Conservation (phyloP, 768 basidiomycete species). For the Lyophyllum decastes region DNA sequence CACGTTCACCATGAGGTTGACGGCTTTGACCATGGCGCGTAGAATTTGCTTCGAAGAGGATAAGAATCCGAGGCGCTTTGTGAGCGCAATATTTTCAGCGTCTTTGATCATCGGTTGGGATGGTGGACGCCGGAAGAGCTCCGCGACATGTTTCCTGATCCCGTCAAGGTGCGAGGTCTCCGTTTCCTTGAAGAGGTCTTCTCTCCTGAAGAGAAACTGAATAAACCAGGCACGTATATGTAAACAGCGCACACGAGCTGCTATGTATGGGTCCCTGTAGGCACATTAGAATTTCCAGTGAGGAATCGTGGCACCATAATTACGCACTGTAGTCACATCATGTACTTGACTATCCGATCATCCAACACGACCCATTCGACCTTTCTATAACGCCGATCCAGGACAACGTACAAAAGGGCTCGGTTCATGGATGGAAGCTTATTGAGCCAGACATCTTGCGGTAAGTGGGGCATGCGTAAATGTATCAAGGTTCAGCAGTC, state of each 20-base stretch:
- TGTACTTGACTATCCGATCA: slow-evolving; percentile 21
- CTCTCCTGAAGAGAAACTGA: slow-evolving; percentile 30
- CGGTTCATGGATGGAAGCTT: slow-evolving; percentile 31
- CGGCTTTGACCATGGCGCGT: slow-evolving; percentile 30
- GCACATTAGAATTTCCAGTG: too few species aligned
- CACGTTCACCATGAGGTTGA: slow-evolving; percentile 34
- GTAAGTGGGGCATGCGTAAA: slow-evolving; percentile 25
- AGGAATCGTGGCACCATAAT: too few species aligned
- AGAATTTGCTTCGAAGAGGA: slow-evolving; percentile 24
- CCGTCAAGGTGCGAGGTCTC: neutral
- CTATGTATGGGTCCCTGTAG: slow-evolving; percentile 33
- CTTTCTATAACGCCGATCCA: slow-evolving; percentile 30
- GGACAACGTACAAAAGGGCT: slow-evolving; percentile 29
- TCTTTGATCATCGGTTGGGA: too few species aligned
- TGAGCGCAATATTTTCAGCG: too few species aligned
- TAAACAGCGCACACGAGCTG: slow-evolving; percentile 31
- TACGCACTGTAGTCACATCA: slow-evolving; percentile 33
- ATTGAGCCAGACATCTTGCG: slow-evolving; percentile 35
- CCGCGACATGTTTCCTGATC: too few species aligned
- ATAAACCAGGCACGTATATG: slow-evolving; percentile 43
- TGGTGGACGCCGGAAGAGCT: too few species aligned
- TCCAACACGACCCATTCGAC: slow-evolving; percentile 35
- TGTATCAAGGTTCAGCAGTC: too few species aligned
- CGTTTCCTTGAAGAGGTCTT: slow-evolving; percentile 8
- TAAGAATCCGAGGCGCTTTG: too few species aligned